These are phyloP conservation scores for Russula sp. DNA, from an alignment of 768 basidiomycete genomes.

Conservation along the genomic window DNA sequence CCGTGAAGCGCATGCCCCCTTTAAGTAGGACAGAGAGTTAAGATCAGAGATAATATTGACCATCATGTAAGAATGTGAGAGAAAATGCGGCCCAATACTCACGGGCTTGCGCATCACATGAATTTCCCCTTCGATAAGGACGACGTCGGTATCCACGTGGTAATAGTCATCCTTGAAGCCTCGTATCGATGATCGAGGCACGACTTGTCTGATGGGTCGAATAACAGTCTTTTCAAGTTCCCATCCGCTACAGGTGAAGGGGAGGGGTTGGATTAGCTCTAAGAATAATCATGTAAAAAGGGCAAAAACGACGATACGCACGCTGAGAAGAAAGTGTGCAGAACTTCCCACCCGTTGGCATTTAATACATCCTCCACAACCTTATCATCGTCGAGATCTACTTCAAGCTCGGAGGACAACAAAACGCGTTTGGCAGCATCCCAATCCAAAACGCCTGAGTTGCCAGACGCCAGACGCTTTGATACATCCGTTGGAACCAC, in stretches of 20 bases:
- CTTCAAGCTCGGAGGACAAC: slow-evolving; percentile 2
- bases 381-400: slow-evolving; percentile 32
- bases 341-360: slow-evolving; percentile 41
- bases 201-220: slow-evolving; percentile 40
- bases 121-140: slow-evolving; percentile 43
- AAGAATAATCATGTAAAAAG: background rate
- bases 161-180: slow-evolving; percentile 45
- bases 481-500: slow-evolving; percentile 2
- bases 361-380: slow-evolving; percentile 37
- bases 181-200: slow-evolving; percentile 38
- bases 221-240: slow-evolving; percentile 45
- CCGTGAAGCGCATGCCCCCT: slow-evolving; percentile 29
- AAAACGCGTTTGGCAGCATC: slow-evolving; percentile 6
- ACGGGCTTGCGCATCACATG: slow-evolving; percentile 44
- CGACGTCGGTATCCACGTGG: slow-evolving; percentile 38
- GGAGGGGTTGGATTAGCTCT: background rate
- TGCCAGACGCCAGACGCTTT: background rate
- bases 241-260: slow-evolving; percentile 35
- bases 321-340: slow-evolving; percentile 43
- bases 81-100: slow-evolving; percentile 14
- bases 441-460: slow-evolving; percentile 3
- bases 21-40: background rate
- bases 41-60: background rate
- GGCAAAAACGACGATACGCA: slow-evolving; percentile 33
- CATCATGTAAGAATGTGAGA: background rate